These are phyloP conservation scores for Dianthus caryophyllus DNA, from an alignment of 148 eudicot species.

Conservation along the genomic window DNA sequence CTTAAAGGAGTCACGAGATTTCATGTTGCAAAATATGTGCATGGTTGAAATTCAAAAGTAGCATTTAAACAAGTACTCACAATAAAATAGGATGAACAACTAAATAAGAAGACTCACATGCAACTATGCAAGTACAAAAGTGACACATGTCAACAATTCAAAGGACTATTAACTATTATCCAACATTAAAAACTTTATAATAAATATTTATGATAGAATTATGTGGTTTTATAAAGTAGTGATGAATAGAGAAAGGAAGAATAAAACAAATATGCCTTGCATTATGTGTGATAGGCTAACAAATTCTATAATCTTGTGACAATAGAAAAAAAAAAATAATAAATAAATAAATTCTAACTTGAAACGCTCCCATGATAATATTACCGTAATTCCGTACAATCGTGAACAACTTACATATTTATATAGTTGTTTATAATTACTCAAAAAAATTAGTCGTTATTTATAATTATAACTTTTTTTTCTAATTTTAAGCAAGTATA, in stretches of 20 bases:
- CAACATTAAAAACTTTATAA: background rate
- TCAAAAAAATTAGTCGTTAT: too few relatives aligned
- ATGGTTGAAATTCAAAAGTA: background rate
- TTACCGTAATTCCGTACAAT: too few relatives aligned
- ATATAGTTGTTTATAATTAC: too few relatives aligned
- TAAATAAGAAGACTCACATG: slow-evolving; percentile 19
- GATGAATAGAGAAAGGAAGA: slow-evolving; percentile 6
- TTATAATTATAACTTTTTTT: too few relatives aligned
- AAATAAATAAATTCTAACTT: too few relatives aligned
- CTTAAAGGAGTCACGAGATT: too few relatives aligned
- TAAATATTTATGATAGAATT: slow-evolving; percentile 1
- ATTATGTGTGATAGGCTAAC: slow-evolving; percentile 22
- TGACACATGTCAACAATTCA: slow-evolving; percentile 22
- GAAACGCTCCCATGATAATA: too few relatives aligned
- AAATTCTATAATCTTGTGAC: slow-evolving; percentile 26
- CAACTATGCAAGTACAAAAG: slow-evolving; percentile 23
- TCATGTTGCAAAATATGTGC: too few relatives aligned
- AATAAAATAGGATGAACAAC: slow-evolving; percentile 14
- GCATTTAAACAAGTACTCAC: background rate
- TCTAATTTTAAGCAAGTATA: too few relatives aligned
- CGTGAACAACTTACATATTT: too few relatives aligned
- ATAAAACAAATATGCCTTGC: slow-evolving; percentile 30
- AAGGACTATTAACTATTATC: slow-evolving; percentile 20
- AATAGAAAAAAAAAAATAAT: too few relatives aligned
- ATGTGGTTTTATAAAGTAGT: slow-evolving; percentile 8